phyloP scores from a whole-genome alignment of 1,284 basidiomycete genomes.

The Albatrellus sp. region DNA sequence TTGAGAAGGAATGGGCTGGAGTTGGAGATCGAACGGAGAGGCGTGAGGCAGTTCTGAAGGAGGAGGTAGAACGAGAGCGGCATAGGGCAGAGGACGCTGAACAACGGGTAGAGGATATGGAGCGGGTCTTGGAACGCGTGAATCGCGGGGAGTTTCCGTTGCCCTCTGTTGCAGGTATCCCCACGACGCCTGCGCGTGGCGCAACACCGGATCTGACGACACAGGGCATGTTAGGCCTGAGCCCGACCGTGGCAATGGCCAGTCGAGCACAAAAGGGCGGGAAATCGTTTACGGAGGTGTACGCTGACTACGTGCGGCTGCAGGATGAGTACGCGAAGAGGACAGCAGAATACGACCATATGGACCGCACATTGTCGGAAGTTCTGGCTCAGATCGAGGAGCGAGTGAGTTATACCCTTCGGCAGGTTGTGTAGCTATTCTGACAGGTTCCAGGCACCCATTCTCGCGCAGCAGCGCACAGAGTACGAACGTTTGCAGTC shows the following conservation, averaged over 20 bases:
- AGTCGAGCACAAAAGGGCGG: slow-evolving; percentile 66
- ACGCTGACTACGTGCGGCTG: slow-evolving; percentile 76
- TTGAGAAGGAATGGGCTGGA: slow-evolving; percentile 69
- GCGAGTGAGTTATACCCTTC: slow-evolving; percentile 40
- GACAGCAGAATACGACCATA: slow-evolving; percentile 67
- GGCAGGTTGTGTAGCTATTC: slow-evolving; percentile 1
- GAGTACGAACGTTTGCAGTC: slow-evolving; percentile 75
- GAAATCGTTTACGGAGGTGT: slow-evolving; percentile 83
- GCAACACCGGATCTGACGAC: slow-evolving; percentile 27
- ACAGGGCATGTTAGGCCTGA: slow-evolving; percentile 52
- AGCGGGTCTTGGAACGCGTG: slow-evolving; percentile 51
- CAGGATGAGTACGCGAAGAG: slow-evolving; percentile 75
- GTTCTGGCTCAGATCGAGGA: slow-evolving; percentile 83
- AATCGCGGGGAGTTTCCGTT: slow-evolving; percentile 56
- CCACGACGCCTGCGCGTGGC: slow-evolving; percentile 29
- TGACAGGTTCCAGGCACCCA: slow-evolving; percentile 51
- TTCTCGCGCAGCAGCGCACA: slow-evolving; percentile 73
- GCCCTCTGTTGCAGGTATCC: slow-evolving; percentile 25
- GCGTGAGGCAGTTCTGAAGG: slow-evolving; percentile 49
- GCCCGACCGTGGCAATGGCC: slow-evolving; percentile 79
- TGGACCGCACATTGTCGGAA: slow-evolving; percentile 63
- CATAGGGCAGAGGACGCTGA: slow-evolving; percentile 50
- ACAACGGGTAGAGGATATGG: slow-evolving; percentile 45
- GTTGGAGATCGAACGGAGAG: slow-evolving; percentile 58
- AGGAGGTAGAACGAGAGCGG: slow-evolving; percentile 55